phyloP scores from a whole-genome alignment of 140 eudicot species.

The Ambrosia hybrid region DNA sequence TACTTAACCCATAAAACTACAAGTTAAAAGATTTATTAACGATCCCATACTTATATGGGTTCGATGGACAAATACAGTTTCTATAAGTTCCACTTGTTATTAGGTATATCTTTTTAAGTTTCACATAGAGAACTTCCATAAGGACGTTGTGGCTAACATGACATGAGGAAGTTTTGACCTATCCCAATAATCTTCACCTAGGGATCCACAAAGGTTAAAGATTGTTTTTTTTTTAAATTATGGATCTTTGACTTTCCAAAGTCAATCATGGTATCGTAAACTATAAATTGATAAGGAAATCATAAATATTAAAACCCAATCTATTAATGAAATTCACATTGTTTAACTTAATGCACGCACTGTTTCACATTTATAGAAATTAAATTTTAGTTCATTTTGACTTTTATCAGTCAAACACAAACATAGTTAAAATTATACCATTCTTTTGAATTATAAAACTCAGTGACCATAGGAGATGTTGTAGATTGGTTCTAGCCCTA shows the following conservation, averaged over 20 bases:
- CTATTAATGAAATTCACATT: not conserved
- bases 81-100: conserved; percentile 54
- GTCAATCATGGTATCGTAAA: not conserved
- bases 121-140: conserved; percentile 66
- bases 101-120: conserved; percentile 67
- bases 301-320: not conserved
- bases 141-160: conserved; percentile 75
- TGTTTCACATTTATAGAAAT: not conserved
- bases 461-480: too few relatives aligned
- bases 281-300: not conserved
- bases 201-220: conserved; percentile 95
- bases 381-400: conserved; percentile 4
- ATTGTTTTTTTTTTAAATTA: not conserved
- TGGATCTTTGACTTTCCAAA: not conserved
- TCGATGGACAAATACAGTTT: conserved; percentile 71
- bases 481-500: too few relatives aligned
- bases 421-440: not conserved
- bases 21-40: conserved; percentile 1
- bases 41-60: conserved; percentile 71
- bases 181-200: conserved; percentile 84
- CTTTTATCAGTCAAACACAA: conserved; percentile 3
- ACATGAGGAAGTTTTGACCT: conserved; percentile 87
- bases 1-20: too few relatives aligned
- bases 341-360: not conserved
- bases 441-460: not conserved